These are phyloP conservation scores for Beauveria medogensis DNA, from an alignment of 2,329 filamentous ascomycete species.

Conservation along the genomic window DNA sequence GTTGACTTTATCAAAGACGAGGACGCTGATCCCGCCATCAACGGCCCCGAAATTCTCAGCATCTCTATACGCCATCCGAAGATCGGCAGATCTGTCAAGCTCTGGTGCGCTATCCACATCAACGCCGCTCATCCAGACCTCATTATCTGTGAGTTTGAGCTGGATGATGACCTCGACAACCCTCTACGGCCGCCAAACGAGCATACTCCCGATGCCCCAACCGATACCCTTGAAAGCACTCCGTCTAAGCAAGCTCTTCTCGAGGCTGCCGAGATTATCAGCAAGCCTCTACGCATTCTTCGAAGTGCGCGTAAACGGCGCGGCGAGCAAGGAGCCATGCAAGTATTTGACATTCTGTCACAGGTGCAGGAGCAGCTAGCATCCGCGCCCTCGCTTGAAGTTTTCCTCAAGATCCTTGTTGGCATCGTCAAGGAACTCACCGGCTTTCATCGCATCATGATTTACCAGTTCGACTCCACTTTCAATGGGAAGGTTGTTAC, in stretches of 20 bases:
- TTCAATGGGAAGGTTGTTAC: constrained; percentile 86
- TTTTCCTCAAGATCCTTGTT: constrained; percentile 71
- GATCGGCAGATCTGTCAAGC: constrained; percentile 48
- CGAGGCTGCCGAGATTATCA: constrained; percentile 67
- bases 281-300: constrained; percentile 69
- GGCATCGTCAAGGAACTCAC: constrained; percentile 85
- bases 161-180: constrained; percentile 65
- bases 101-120: constrained; percentile 85
- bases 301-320: constrained; percentile 66
- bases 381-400: constrained; percentile 60
- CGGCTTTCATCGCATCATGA: constrained; percentile 86
- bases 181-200: constrained; percentile 59
- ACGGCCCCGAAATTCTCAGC: constrained; percentile 82
- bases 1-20: constrained; percentile 83
- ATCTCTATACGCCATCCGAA: constrained; percentile 58
- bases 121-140: constrained; percentile 59
- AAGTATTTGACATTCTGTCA: constrained; percentile 86
- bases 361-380: constrained; percentile 85
- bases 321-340: constrained; percentile 76
- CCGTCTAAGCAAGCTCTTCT: constrained; percentile 67
- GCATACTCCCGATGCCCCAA: constrained; percentile 51
- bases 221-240: constrained; percentile 65
- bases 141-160: constrained; percentile 81
- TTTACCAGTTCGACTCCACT: constrained; percentile 78
- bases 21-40: constrained; percentile 62